A percentile compares a stretch with the other conserved stretches of the same genome.
phyloP scores from a whole-genome alignment of 2,329 filamentous ascomycete genomes.

The Plenodomus biglobosus region DNA sequence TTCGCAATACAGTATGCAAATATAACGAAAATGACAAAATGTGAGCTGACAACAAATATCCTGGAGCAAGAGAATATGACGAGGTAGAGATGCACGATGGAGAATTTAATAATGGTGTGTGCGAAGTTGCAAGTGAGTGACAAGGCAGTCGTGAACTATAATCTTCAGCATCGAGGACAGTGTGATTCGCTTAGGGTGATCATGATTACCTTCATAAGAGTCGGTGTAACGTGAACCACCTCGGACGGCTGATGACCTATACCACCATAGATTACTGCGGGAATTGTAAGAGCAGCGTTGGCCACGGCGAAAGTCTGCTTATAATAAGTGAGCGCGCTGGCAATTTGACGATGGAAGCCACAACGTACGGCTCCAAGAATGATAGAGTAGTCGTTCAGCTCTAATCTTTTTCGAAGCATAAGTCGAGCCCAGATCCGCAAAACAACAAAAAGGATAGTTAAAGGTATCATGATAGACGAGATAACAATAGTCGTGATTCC shows the following conservation, averaged over 20 bases:
- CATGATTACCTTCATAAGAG: not conserved
- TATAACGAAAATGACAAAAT: not conserved
- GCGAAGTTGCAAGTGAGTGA: not conserved
- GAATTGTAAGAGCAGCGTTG: not conserved
- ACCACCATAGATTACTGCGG: not conserved
- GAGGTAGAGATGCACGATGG: not conserved
- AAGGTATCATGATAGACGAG: not conserved
- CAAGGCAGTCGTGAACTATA: not conserved
- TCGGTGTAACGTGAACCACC: not conserved
- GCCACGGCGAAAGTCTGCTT: not conserved
- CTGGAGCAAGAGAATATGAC: not conserved
- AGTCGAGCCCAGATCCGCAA: not conserved
- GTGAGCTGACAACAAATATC: not conserved
- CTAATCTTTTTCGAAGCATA: not conserved
- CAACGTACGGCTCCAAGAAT: not conserved
- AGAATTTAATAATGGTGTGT: not conserved
- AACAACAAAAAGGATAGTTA: not conserved
- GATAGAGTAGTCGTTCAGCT: not conserved
- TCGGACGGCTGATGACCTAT: not conserved
- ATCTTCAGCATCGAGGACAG: not conserved
- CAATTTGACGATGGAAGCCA: no score
- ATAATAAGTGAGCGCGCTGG: not conserved
- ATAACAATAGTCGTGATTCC: not conserved
- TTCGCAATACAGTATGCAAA: not conserved
- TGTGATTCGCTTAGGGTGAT: no score